phyloP scores from a whole-genome alignment of 208 protist species.

The Leishmania aethiopica region DNA sequence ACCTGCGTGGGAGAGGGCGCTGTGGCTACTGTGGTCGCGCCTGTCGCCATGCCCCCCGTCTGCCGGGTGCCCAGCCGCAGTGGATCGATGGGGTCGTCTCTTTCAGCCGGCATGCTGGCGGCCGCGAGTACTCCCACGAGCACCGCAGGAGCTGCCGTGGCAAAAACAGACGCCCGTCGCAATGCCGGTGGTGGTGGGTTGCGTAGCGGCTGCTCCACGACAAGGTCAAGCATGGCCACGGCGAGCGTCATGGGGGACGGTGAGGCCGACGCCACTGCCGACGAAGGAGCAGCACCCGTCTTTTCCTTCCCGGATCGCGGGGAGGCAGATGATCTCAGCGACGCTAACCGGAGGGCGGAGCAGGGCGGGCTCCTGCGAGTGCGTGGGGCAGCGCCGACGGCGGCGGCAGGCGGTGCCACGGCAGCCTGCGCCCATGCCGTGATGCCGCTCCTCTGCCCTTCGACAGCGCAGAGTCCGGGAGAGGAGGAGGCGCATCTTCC shows the following conservation, averaged over 20 bases:
- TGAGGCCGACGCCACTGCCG: not conserved
- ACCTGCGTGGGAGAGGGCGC: not conserved
- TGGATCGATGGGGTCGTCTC: slow-evolving; percentile 20
- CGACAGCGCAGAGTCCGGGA: not conserved
- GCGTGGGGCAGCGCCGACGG: not conserved
- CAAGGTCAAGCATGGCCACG: slow-evolving; percentile 12
- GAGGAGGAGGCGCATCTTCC: not conserved
- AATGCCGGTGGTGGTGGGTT: slow-evolving; percentile 6
- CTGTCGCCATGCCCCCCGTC: not conserved
- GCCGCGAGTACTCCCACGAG: not conserved
- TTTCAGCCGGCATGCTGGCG: slow-evolving; percentile 14
- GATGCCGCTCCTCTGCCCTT: not conserved
- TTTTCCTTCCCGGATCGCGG: slow-evolving; percentile 28
- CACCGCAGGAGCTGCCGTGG: not conserved
- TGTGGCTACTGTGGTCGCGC: not conserved
- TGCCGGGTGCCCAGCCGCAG: slow-evolving; percentile 1
- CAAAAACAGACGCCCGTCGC: no score
- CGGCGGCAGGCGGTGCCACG: not conserved
- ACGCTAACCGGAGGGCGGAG: not conserved
- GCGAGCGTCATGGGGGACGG: not conserved
- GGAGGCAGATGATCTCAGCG: not conserved
- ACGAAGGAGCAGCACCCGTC: slow-evolving; percentile 6
- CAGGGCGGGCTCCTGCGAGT: not conserved
- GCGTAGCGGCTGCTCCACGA: slow-evolving; percentile 19
- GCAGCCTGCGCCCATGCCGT: not conserved